Evolutionary conservation across 2,329 filamentous ascomycete genomes (phyloP), one percentile per base, ranked within the genome.

Genomic region (Trichocomaceae sp.): DNA sequence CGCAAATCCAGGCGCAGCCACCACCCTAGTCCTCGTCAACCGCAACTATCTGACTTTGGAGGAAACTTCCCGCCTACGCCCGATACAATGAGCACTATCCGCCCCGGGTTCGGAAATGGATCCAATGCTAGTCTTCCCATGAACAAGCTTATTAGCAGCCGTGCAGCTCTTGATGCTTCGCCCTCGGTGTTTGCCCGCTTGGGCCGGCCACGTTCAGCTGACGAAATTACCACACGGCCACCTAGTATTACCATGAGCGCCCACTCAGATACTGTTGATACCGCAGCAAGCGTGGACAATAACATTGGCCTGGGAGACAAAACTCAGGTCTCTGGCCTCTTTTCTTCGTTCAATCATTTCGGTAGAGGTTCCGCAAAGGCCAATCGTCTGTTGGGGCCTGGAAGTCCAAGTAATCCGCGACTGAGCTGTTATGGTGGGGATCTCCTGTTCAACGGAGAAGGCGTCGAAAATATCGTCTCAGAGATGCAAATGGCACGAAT

Each of bases 51-150:
- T 13, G 57, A 71, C 2, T 73, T 73, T 51, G 69, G 65, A 5
- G 59, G 64, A 10, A 66, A 63, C 15, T 62, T 74, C 4, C 72
- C 72, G 19, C 72, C 71, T 12, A 74, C 72, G 1, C 72, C 72
- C 2, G 72, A 74, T 51, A 74, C 72, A 1, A 74, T 74, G 72
- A 73, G 69, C 47, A 74, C 71, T 2, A 67, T 69, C 47, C 63
- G 67, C 50, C 65, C 64, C 20, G 61, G 61, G 7, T 62, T 61
- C 1, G 62, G 63, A 13, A 68, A 68, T 39, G 58, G 66, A 22
- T 72, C 71, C 1, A 68, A 70, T 44, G 62, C 65, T 19, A 74
- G 70, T 49, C 67, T 69, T 50, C 59, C 61, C 29, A 63, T 62
- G 1, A 66, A 64, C 26, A 68, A 64, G 48, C 63, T 63, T 39